Base-by-base conservation (phyloP, 495 filamentous ascomycete species). In the Xylaria scruposa region DNA sequence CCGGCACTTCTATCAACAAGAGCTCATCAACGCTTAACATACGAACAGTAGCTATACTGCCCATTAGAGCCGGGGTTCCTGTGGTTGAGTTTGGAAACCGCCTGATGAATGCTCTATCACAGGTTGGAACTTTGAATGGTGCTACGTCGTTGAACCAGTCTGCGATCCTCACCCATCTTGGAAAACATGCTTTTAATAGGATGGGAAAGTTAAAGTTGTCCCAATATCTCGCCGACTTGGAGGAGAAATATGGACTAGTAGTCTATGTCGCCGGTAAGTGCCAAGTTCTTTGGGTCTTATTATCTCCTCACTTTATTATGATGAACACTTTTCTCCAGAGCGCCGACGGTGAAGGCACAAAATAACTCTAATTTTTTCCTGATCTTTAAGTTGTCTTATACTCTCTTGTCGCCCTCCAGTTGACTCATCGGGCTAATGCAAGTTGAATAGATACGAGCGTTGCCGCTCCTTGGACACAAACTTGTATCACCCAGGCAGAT, bases 151-250 rank as follows among this genome's bases (percentile, higher is more conserved):
- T 99, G 17, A 97, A 97, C 75, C 97, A 98, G 81, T 90, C 93
- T 6, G 93, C 94, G 0, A 97, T 99, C 73, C 78, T 98, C 71
- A 97, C 97, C 72, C 97, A 98, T 77, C 87, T 99, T 1, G 96
- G 96, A 6, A 89, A 95, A 64, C 95, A 98, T 80, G 97, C 97
- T 4, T 99, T 99, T 77, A 98, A 92, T 80, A 91, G 91, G 70
- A 98, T 99, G 93, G 96, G 96, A 2, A 98, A 97, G 78, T 85
- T 99, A 42, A 98, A 97, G 81, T 84, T 99, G 19, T 93, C 96
- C 15, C 96, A 98, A 71, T 98, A 99, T 77, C 88, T 99, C 42
- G 97, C 97, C 12, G 96, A 99, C 77, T 85, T 99, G 13, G 96
- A 99, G 81, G 96, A 99, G 81, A 97, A 97, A 77, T 99, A 97